Percentiles rank a stretch among this genome's conserved stretches.
Evolutionary conservation across 2,329 filamentous ascomycete species (phyloP).

Genomic region (Sporothrix luriei): DNA sequence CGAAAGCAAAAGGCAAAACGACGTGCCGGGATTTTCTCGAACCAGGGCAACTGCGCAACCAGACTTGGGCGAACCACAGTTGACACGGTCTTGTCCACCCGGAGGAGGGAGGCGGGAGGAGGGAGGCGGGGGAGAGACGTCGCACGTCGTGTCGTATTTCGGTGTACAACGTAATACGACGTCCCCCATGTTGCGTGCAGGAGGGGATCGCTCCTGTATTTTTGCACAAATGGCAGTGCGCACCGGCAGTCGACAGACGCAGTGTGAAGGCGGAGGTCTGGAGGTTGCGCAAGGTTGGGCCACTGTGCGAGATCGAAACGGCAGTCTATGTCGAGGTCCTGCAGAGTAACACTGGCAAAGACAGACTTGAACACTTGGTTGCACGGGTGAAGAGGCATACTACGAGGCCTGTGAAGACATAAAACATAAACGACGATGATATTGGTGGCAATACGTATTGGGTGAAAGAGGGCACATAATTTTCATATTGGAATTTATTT

Average conservation of each 20-base stretch:
- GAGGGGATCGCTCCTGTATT: background rate
- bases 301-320: background rate
- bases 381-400: too few species aligned
- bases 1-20: background rate
- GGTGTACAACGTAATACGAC: background rate
- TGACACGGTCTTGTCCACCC: background rate
- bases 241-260: constrained; percentile 7
- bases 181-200: constrained; percentile 1
- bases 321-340: background rate
- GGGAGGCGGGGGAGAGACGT: too few species aligned
- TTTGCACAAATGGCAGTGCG: constrained; percentile 25
- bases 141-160: constrained; percentile 1
- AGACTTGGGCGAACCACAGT: constrained; percentile 6
- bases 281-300: background rate
- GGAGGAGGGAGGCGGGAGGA: background rate
- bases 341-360: background rate
- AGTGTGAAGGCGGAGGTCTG: background rate
- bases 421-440: background rate
- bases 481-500: background rate
- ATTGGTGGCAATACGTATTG: background rate
- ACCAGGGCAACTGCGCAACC: constrained; percentile 13
- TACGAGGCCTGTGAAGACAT: too few species aligned
- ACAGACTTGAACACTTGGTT: too few species aligned
- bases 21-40: constrained; percentile 14
- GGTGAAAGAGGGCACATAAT: background rate